Base-by-base conservation (phyloP, 2,329 filamentous ascomycete genomes). In the Talaromyces sp. region DNA sequence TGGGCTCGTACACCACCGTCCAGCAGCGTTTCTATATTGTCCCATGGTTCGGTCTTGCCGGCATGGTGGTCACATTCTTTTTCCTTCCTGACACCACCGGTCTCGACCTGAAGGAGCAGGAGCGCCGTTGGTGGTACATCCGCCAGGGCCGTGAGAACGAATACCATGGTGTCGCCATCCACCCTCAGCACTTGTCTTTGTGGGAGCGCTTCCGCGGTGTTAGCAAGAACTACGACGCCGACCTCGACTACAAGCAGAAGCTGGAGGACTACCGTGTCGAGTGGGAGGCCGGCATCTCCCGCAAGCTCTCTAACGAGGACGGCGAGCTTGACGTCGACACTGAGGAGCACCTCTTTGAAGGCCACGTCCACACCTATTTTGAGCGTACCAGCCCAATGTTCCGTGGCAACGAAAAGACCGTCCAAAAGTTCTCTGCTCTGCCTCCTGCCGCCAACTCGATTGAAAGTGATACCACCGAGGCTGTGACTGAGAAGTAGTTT, bases 81-180 rank as follows among this genome's bases (percentile, higher is more conserved):
- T 98, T 92, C 84, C 87, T 98, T 34, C 94, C 94, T n/a, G 94
- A 98, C 75, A 98, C 94, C 69, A 97, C 93, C 9, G 94, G 94
- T 61, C 89, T 98, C 44, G 94, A 98, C 74, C 87, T 98, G 65
- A 96, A 96, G 83, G 94, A 98, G 78, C 93, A 97, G 79, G 94
- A 98, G 79, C 90, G 94, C 66, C 88, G 94, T 71, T 98, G 94
- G 93, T 79, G 83, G 61, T 97, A 89, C 78, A 91, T 98, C 74
- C 89, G 91, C 63, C 82, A 86, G 2, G 92, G 92, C 64, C 87
- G 87, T 63, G 88, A 88, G 67, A 65, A 86, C 33, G 91, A 97
- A 56, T 98, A 98, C 81, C 93, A 96, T 78, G 94, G 94, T 67
- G 88, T 96, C 59, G 94, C 94, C 63, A 87, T 98, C 63, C 92